phyloP scores from a whole-genome alignment of 208 protist species.

The Herpetomonas muscarum region DNA sequence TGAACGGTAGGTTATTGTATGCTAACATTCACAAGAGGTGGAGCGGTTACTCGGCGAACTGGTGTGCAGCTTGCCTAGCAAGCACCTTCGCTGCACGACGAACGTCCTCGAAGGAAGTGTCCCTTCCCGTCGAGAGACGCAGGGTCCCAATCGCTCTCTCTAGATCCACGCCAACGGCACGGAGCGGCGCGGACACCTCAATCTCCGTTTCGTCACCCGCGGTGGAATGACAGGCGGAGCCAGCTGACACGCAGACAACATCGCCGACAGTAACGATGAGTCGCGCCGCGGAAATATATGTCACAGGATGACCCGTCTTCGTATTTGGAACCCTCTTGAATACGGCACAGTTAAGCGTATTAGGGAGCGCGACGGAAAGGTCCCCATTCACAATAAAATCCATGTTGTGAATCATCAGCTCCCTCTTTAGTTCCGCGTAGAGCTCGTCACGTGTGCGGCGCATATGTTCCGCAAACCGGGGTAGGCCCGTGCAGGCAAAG shows the following conservation, averaged over 20 bases:
- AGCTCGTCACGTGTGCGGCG: slow-evolving; percentile 60
- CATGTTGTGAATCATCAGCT: slow-evolving; percentile 57
- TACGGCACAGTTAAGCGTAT: slow-evolving; percentile 83
- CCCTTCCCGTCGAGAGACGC: slow-evolving; percentile 67
- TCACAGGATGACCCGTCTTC: slow-evolving; percentile 18
- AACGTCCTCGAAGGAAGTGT: slow-evolving; percentile 63
- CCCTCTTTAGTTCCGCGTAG: slow-evolving; percentile 32
- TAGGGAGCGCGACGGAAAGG: slow-evolving; percentile 47
- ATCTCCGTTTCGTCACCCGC: slow-evolving; percentile 34
- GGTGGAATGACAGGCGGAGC: slow-evolving; percentile 79
- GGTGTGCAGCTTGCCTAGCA: slow-evolving; percentile 64
- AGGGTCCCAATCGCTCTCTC: slow-evolving; percentile 69
- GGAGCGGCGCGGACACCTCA: slow-evolving; percentile 61
- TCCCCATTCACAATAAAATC: slow-evolving; percentile 70
- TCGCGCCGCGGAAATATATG: slow-evolving; percentile 70
- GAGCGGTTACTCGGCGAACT: slow-evolving; percentile 57
- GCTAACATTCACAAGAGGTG: neutral
- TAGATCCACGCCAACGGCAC: slow-evolving; percentile 48
- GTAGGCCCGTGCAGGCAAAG: slow-evolving; percentile 35
- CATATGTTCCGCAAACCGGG: slow-evolving; percentile 36
- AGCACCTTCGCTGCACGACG: slow-evolving; percentile 65
- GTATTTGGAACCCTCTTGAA: slow-evolving; percentile 42
- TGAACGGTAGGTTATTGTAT: too few relatives aligned
- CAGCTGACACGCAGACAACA: slow-evolving; percentile 79
- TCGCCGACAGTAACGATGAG: slow-evolving; percentile 61